These are phyloP conservation scores for Xylariales sp. DNA, from an alignment of 2,329 filamentous ascomycete genomes.

Conservation along the genomic window DNA sequence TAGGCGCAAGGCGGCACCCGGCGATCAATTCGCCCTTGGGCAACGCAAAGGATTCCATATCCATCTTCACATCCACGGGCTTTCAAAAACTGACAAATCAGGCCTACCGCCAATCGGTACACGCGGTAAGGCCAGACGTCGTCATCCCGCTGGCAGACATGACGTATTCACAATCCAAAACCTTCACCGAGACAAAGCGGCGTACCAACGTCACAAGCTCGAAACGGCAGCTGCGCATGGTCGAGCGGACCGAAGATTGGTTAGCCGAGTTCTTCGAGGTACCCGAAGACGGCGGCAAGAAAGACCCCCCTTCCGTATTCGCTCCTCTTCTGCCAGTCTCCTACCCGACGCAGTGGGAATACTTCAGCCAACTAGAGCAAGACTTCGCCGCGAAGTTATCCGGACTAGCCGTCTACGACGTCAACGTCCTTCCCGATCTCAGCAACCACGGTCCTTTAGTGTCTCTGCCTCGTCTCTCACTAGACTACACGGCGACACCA, in stretches of 20 bases:
- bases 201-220: constrained; percentile 60
- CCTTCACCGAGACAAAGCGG: constrained; percentile 69
- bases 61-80: constrained; percentile 87
- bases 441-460: constrained; percentile 65
- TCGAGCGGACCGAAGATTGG: constrained; percentile 87
- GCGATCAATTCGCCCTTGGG: constrained; percentile 77
- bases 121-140: constrained; percentile 81
- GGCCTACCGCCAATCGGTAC: constrained; percentile 74
- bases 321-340: constrained; percentile 80
- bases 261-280: constrained; percentile 72
- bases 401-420: constrained; percentile 83
- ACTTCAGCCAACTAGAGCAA: constrained; percentile 76
- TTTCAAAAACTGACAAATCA: constrained; percentile 77
- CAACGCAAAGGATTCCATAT: constrained; percentile 77
- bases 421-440: constrained; percentile 75
- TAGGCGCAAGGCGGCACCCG: constrained; percentile 82
- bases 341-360: constrained; percentile 80
- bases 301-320: constrained; percentile 61
- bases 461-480: constrained; percentile 77
- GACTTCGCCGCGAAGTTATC: constrained; percentile 70
- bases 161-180: constrained; percentile 57
- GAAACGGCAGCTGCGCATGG: constrained; percentile 85
- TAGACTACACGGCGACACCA: constrained; percentile 72
- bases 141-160: constrained; percentile 83
- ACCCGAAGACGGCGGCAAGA: constrained; percentile 49